phyloP scores from a whole-genome alignment of 306 rosid genomes.

The Carpinus viminea region DNA sequence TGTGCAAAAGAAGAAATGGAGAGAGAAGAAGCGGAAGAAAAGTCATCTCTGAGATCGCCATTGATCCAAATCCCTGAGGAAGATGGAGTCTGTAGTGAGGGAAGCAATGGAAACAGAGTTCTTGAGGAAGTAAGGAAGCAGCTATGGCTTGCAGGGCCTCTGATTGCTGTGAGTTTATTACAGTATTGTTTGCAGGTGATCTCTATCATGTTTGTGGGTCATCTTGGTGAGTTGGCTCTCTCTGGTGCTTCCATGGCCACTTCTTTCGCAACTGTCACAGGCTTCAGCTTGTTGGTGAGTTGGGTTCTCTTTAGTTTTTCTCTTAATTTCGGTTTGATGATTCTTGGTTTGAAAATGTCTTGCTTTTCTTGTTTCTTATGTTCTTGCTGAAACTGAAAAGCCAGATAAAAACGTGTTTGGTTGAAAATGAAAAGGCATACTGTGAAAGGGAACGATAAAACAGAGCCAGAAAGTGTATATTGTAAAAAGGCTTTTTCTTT shows the following conservation, averaged over 20 bases:
- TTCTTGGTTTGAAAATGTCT: neutral
- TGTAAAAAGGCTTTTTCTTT: neutral
- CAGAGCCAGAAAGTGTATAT: neutral
- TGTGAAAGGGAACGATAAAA: no score
- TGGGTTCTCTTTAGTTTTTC: neutral
- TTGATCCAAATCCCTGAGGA: conserved; percentile 42
- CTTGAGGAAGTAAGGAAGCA: conserved; percentile 67
- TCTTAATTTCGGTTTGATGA: neutral
- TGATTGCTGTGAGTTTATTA: conserved; percentile 46
- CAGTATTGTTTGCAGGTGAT: conserved; percentile 56
- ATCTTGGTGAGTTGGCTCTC: conserved; percentile 60
- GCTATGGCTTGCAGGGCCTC: conserved; percentile 84
- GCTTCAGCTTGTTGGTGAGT: conserved; percentile 71
- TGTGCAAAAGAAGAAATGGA: conserved; percentile 31
- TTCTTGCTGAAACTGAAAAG: neutral
- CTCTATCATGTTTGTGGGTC: conserved; percentile 80
- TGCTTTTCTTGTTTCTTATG: neutral
- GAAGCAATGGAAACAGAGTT: conserved; percentile 18
- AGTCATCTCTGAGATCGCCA: conserved; percentile 32
- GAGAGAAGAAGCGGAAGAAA: conserved; percentile 36
- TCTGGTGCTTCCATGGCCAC: conserved; percentile 77
- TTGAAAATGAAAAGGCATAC: neutral
- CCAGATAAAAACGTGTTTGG: neutral
- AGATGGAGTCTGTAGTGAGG: conserved; percentile 13
- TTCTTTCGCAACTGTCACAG: conserved; percentile 73